These are phyloP conservation scores for Tylopilus sp. DNA, from an alignment of 1,284 basidiomycete genomes.

Conservation along the genomic window DNA sequence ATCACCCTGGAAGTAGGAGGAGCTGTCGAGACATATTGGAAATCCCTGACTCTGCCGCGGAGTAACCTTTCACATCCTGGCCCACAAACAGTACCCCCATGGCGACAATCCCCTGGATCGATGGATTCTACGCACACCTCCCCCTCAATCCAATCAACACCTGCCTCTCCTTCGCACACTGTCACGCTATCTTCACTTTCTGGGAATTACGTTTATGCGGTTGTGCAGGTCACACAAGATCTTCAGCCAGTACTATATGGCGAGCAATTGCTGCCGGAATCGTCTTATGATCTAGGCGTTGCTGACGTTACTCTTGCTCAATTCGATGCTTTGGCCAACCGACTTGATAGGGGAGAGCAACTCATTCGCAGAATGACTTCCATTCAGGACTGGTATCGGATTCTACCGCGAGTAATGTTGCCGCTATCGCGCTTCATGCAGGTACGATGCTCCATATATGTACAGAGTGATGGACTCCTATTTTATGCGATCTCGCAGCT, in stretches of 20 bases:
- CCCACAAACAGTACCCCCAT: constrained; percentile 29
- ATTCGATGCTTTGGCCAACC: constrained; percentile 67
- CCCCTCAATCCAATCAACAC: constrained; percentile 55
- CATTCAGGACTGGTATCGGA: constrained; percentile 56
- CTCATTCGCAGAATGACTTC: constrained; percentile 33
- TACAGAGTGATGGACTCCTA: constrained; percentile 10
- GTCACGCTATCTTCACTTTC: constrained; percentile 84
- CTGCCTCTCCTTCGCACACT: constrained; percentile 42
- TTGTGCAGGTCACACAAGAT: constrained; percentile 92
- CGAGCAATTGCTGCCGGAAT: constrained; percentile 70
- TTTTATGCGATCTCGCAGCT: constrained; percentile 44
- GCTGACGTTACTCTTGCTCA: constrained; percentile 81
- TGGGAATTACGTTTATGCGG: constrained; percentile 83
- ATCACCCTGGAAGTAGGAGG: constrained; percentile 97
- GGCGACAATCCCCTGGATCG: constrained; percentile 36
- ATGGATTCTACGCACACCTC: constrained; percentile 62
- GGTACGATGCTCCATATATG: constrained; percentile 41
- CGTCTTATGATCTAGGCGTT: constrained; percentile 77
- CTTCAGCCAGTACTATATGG: constrained; percentile 82
- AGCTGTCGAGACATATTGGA: constrained; percentile 96
- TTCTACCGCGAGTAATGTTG: constrained; percentile 59
- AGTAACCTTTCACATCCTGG: constrained; percentile 39
- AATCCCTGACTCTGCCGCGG: constrained; percentile 71
- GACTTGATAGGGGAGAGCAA: constrained; percentile 45
- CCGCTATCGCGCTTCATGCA: constrained; percentile 72